Evolutionary conservation across 2,329 filamentous ascomycete genomes (phyloP), one percentile per base, ranked within the genome.

Genomic region (Lecanoromycetidae sp.): DNA sequence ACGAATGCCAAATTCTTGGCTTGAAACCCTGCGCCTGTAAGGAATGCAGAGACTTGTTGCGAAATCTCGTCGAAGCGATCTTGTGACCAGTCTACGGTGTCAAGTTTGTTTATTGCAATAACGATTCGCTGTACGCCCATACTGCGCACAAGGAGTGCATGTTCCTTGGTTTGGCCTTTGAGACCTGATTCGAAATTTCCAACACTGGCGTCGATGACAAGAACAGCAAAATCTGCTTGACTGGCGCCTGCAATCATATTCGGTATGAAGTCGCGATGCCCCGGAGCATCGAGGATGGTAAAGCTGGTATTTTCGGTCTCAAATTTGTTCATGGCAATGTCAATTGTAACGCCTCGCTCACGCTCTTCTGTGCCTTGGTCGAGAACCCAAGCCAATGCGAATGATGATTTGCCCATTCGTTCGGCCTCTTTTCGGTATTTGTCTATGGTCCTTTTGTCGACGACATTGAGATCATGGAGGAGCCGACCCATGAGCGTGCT

Each of bases 161-260:
- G 91, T 60, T 98, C 91, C 61, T 85, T 82, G 0, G 91, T 98
- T 61, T 98, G 91, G 0, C 91, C 91, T 60, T 84, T 90, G 26
- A 96, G 70, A 0, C 91, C 93, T 3, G 87, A 87, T 62, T 98
- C 91, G 55, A 96, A 95, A 27, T 88, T 88, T 27, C 90, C 91
- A 0, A 79, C 86, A 49, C 84, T 82, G 4, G 90, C 84, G 61
- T 98, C 91, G 51, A 98, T 86, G 17, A 98, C 91, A 3, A 98
- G 71, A 0, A 98, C 83, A 0, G 88, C 91, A 63, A 96, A 91
- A 62, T 98, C 91, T 8, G 91, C 93, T 65, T 95, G 90, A 50
- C 85, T 91, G 3, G 90, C 87, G 12, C 91, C 91, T 2, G 90
- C 90, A 61, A 98, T 95, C 91, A 98, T 98, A 63, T 95, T 98